Base-by-base conservation (phyloP, 2,329 filamentous ascomycete genomes). In the Epichloe gansuensis region DNA sequence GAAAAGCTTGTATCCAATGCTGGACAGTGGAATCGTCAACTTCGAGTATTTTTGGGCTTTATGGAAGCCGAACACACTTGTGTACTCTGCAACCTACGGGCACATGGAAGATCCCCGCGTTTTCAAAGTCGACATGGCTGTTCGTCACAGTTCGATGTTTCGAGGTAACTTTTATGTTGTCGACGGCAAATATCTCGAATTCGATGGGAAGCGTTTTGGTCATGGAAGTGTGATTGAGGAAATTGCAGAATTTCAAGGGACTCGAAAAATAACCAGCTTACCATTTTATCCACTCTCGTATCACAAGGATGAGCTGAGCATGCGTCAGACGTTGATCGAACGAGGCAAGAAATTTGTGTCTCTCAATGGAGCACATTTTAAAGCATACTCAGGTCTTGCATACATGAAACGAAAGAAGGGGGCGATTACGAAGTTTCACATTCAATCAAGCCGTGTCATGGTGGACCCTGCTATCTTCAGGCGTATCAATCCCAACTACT, bases 41-140 rank as follows among this genome's bases (percentile, higher is more conserved):
- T 95, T 90, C 59, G 88, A 95, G 53, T 75, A 94, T 2, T 72
- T 94, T 1, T 95, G 89, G 89, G 88, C 89, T 0, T 70, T 95
- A 3, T 94, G 86, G 77, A 94, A 93, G 62, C 89, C 89, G 0
- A 87, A 89, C 60, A 89, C 87, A 0, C 78, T 95, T 21, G 84
- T 81, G 1, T 91, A 85, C 63, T 81, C 84, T 0, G 79, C 81
- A 0, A 91, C 87, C 0, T 95, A 95, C 56, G 85, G 85, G 3
- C 82, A 80, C 38, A 70, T 75, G 13, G 86, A 91, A 40, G 83
- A 93, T 59, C 86, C 88, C 2, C 80, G 87, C 15, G 85, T 85
- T 9, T 91, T 94, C 75, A 89, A 87, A 64, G 81, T 91, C 1
- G 87, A 91, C 54, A 78, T 82, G 56, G 83, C 85, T 0, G 82